Conservation (phyloP, 2,329 filamentous ascomycete species). For the Cladophialophora exuberans region DNA sequence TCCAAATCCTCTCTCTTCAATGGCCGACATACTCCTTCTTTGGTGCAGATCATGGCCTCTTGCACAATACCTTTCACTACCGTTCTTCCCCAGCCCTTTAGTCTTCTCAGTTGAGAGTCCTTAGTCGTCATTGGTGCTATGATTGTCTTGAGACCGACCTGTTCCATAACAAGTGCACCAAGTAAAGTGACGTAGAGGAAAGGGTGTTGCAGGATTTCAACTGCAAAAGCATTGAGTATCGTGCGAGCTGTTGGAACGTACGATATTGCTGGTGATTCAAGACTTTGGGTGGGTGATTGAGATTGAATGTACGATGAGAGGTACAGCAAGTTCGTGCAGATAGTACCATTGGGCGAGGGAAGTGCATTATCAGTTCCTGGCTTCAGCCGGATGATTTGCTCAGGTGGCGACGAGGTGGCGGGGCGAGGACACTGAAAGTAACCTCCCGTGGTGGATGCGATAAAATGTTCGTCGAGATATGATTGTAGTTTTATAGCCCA, state of each 20-base stretch:
- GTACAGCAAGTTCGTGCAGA: conserved; percentile 84
- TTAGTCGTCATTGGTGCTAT: conserved; percentile 44
- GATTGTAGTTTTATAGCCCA: conserved; percentile 81
- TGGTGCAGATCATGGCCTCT: conserved; percentile 32
- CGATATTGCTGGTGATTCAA: conserved; percentile 53
- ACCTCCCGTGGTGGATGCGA: conserved; percentile 56
- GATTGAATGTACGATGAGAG: conserved; percentile 72
- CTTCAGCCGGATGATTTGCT: conserved; percentile 72
- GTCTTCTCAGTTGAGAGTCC: conserved; percentile 23
- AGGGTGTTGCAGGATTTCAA: conserved; percentile 88
- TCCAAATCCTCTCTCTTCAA: conserved; percentile 31
- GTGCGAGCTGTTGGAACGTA: conserved; percentile 58
- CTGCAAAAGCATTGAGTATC: conserved; percentile 83
- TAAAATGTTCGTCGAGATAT: conserved; percentile 76
- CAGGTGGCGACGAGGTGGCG: not conserved
- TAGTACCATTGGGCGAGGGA: conserved; percentile 85
- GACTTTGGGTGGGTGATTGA: conserved; percentile 36
- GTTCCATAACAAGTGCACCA: conserved; percentile 71
- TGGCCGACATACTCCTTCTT: conserved; percentile 25
- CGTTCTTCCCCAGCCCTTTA: conserved; percentile 32
- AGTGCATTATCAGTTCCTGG: conserved; percentile 93
- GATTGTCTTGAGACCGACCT: conserved; percentile 67
- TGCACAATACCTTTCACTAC: conserved; percentile 27
- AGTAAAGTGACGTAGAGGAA: conserved; percentile 87
- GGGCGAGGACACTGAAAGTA: conserved; percentile 27